phyloP scores from a whole-genome alignment of 331 rosid species.

The Erythrophleum ivorense region DNA sequence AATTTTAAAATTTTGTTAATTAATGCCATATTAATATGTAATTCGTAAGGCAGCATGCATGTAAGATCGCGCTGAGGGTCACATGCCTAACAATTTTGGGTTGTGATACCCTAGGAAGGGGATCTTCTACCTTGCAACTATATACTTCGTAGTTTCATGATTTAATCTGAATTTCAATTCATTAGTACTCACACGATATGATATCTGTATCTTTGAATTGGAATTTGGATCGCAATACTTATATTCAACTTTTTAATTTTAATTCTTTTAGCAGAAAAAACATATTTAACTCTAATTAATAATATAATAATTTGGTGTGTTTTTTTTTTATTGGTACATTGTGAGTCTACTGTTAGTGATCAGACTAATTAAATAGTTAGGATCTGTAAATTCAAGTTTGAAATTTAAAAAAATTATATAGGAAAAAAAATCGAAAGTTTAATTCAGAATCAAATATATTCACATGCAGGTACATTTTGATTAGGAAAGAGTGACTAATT shows the following conservation, averaged over 20 bases:
- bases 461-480: not conserved
- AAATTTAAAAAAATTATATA: too few species aligned
- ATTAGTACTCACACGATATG: not conserved
- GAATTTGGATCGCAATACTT: too few species aligned
- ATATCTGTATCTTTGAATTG: not conserved
- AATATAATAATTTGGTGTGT: too few species aligned
- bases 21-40: too few species aligned
- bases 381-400: too few species aligned
- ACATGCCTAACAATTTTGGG: conserved; percentile 12
- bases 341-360: not conserved
- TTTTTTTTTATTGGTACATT: not conserved
- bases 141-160: not conserved
- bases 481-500: too few species aligned
- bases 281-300: too few species aligned
- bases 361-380: too few species aligned
- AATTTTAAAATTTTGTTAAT: too few species aligned
- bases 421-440: too few species aligned
- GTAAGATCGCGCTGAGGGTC: conserved; percentile 16
- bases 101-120: not conserved
- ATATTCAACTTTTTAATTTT: not conserved
- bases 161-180: not conserved
- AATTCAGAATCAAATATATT: not conserved
- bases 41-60: not conserved
- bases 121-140: not conserved
- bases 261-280: not conserved